phyloP scores from a whole-genome alignment of 345 rosid species.

The Gossypium stocksii region DNA sequence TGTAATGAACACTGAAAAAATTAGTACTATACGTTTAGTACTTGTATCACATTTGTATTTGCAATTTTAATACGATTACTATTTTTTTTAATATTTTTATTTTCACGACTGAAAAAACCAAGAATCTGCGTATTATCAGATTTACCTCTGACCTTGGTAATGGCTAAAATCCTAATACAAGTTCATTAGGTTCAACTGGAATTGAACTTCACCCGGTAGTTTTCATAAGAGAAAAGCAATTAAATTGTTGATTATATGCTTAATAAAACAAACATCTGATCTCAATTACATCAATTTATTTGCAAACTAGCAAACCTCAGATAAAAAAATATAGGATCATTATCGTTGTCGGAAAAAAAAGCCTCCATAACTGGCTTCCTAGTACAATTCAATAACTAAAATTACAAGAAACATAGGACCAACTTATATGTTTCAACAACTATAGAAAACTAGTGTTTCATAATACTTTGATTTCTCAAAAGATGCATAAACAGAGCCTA shows the following conservation, averaged over 20 bases:
- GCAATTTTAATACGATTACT: too few species aligned
- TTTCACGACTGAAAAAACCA: too few species aligned
- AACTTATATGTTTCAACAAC: neutral
- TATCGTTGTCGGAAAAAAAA: neutral
- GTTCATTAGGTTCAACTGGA: neutral
- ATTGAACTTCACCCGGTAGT: neutral
- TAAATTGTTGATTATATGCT: slow-evolving; percentile 15
- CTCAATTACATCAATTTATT: neutral
- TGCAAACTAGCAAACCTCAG: neutral
- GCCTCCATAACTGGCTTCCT: neutral
- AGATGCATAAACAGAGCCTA: neutral
- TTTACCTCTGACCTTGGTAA: too few species aligned
- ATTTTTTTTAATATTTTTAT: too few species aligned
- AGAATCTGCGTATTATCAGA: too few species aligned
- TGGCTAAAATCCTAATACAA: too few species aligned
- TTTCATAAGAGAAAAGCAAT: neutral
- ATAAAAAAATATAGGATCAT: neutral
- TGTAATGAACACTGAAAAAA: too few species aligned
- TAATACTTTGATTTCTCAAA: neutral
- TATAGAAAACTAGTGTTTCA: neutral
- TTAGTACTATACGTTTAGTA: too few species aligned
- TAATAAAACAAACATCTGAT: neutral
- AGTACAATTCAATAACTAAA: neutral
- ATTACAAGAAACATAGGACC: neutral
- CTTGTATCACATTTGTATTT: too few species aligned